Conservation (phyloP, 192 early-diverging fungal genomes). For the Thamnidium elegans region DNA sequence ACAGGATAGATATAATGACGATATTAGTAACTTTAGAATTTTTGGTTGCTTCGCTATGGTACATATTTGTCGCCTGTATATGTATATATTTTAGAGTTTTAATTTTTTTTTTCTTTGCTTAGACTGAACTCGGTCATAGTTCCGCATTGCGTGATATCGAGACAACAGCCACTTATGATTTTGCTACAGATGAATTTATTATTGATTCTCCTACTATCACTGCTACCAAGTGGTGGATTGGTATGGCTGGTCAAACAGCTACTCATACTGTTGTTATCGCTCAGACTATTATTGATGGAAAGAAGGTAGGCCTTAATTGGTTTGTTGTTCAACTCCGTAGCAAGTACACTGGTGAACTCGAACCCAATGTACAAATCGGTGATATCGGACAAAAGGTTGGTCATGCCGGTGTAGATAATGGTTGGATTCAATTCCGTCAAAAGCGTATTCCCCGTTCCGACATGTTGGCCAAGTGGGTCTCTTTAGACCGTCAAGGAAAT, state of each 20-base stretch:
- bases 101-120: background rate
- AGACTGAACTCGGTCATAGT: conserved; percentile 64
- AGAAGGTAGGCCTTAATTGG: conserved; percentile 63
- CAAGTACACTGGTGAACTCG: conserved; percentile 41
- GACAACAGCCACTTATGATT: conserved; percentile 64
- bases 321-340: conserved; percentile 63
- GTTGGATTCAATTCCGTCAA: conserved; percentile 62
- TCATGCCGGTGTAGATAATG: conserved; percentile 61
- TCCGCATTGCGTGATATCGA: conserved; percentile 61
- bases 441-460: conserved; percentile 55
- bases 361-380: conserved; percentile 53
- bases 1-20: conserved; percentile 48
- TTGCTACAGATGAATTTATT: conserved; percentile 54
- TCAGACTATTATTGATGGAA: conserved; percentile 57
- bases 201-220: conserved; percentile 59
- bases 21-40: conserved; percentile 51
- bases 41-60: conserved; percentile 70
- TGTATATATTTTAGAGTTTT: background rate
- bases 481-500: conserved; percentile 49
- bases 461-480: conserved; percentile 60
- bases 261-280: conserved; percentile 62
- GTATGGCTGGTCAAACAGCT: conserved; percentile 61
- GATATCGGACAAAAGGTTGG: conserved; percentile 63
- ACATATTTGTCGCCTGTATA: background rate
- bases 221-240: conserved; percentile 70